Percentiles rank a stretch among this genome's conserved stretches.
Evolutionary conservation across 2,329 filamentous ascomycete species (phyloP).

Genomic region (Aaosphaeria arxii): DNA sequence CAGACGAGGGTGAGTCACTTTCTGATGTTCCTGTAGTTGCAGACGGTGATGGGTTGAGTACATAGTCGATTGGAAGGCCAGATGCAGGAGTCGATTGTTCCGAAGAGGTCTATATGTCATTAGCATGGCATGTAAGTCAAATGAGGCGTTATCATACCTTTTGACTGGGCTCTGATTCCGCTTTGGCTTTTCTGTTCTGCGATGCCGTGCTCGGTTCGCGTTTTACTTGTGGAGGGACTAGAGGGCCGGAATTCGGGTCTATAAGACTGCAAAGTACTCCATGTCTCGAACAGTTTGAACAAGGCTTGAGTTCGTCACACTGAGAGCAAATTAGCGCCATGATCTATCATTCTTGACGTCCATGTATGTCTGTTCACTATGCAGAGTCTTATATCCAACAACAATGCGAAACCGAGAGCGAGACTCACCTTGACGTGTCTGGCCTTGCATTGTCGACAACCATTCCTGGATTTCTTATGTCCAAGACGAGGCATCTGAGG

Average conservation of each 20-base stretch:
- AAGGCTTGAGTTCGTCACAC: constrained; percentile 39
- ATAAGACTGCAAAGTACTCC: constrained; percentile 35
- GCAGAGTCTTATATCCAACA: no score
- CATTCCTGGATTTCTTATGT: constrained; percentile 35
- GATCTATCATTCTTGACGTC: no score
- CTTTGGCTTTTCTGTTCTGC: neutral
- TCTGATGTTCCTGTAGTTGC: constrained; percentile 12
- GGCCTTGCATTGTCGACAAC: constrained; percentile 36
- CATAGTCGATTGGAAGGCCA: constrained; percentile 16
- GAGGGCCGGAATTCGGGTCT: constrained; percentile 19
- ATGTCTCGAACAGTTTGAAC: constrained; percentile 36
- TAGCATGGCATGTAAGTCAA: neutral
- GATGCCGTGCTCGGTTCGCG: neutral
- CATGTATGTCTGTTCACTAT: no score
- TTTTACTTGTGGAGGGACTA: constrained; percentile 6
- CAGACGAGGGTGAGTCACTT: constrained; percentile 21
- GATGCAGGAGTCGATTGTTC: constrained; percentile 3
- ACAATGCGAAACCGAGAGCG: no score
- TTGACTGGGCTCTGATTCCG: neutral
- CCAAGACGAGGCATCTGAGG: constrained; percentile 33
- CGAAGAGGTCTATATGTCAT: neutral
- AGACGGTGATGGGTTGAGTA: constrained; percentile 15
- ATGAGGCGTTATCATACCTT: neutral
- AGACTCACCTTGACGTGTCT: constrained; percentile 34
- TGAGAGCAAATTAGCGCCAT: constrained; percentile 5